Conservation (phyloP, 495 filamentous ascomycete genomes). For the Xylaria scruposa region DNA sequence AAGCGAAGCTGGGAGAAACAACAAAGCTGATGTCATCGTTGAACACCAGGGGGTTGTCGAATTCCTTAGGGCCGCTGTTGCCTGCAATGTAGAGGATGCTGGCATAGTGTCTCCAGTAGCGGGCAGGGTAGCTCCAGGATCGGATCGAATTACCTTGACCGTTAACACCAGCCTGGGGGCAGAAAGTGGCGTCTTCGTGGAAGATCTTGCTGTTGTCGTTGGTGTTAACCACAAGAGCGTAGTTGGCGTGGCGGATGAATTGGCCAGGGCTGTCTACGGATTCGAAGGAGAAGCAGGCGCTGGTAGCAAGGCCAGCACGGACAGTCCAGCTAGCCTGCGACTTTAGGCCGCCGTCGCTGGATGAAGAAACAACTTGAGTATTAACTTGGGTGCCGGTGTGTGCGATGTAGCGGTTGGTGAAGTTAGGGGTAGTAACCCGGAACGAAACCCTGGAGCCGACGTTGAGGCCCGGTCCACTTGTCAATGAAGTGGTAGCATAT, state of each 20-base stretch:
- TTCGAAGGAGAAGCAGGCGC: slow-evolving; percentile 62
- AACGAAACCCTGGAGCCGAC: slow-evolving; percentile 58
- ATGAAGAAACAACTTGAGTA: slow-evolving; percentile 60
- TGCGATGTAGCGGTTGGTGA: slow-evolving; percentile 56
- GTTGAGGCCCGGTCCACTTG: slow-evolving; percentile 55
- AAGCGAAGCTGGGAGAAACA: slow-evolving; percentile 53
- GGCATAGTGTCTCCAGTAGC: slow-evolving; percentile 58
- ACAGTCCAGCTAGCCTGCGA: slow-evolving; percentile 62
- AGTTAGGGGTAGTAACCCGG: slow-evolving; percentile 56
- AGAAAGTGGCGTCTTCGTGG: slow-evolving; percentile 62
- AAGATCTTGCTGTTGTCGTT: slow-evolving; percentile 60
- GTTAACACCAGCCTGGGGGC: slow-evolving; percentile 53
- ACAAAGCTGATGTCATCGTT: slow-evolving; percentile 59
- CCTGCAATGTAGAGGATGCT: slow-evolving; percentile 54
- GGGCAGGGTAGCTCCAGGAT: slow-evolving; percentile 63
- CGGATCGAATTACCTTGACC: slow-evolving; percentile 55
- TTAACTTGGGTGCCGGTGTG: slow-evolving; percentile 52
- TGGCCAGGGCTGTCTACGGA: slow-evolving; percentile 61
- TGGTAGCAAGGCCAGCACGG: slow-evolving; percentile 56
- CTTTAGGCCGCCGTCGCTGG: slow-evolving; percentile 54
- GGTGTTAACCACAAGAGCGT: slow-evolving; percentile 52
- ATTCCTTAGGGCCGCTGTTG: slow-evolving; percentile 58
- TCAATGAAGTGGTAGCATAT: slow-evolving; percentile 52
- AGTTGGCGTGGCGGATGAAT: slow-evolving; percentile 60
- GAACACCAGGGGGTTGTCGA: slow-evolving; percentile 54